A percentile compares a stretch with the other conserved stretches of the same genome.
phyloP scores from a whole-genome alignment of 2,329 filamentous ascomycete species.

The Sordariomycetes sp. region DNA sequence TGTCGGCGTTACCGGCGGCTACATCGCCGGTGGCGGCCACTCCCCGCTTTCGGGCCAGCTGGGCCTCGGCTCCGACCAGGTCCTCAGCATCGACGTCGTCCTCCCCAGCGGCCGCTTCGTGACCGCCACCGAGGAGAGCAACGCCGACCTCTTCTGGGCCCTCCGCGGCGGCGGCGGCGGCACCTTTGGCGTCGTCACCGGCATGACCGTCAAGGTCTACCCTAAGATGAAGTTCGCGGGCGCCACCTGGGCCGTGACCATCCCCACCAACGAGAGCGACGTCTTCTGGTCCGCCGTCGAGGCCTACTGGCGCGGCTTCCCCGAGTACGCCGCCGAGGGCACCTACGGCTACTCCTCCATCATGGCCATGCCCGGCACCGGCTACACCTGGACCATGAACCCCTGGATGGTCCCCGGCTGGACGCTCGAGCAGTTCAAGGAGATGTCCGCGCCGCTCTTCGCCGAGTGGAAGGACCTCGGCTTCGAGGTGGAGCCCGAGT shows the following conservation, averaged over 20 bases:
- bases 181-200: constrained; percentile 45
- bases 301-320: constrained; percentile 28
- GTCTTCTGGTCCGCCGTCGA: constrained; percentile 37
- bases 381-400: constrained; percentile 8
- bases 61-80: constrained; percentile 50
- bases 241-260: constrained; percentile 29
- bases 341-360: constrained; percentile 37
- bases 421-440: constrained; percentile 26
- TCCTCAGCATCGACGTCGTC: constrained; percentile 45
- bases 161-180: constrained; percentile 48
- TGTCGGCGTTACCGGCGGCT: constrained; percentile 50
- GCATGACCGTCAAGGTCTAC: constrained; percentile 42
- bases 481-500: constrained; percentile 17
- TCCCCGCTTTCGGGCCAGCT: constrained; percentile 38
- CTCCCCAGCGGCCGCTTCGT: constrained; percentile 36
- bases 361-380: constrained; percentile 34
- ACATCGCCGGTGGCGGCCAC: constrained; percentile 50
- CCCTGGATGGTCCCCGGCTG: constrained; percentile 37
- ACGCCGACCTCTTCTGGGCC: constrained; percentile 54
- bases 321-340: constrained; percentile 36
- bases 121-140: constrained; percentile 31
- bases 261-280: constrained; percentile 18
- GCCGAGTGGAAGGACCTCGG: constrained; percentile 23
- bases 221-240: constrained; percentile 29
- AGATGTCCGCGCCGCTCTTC: constrained; percentile 34